These are phyloP conservation scores for Lasiodiplodia hormozganensis DNA, from an alignment of 2,329 filamentous ascomycete genomes.

Conservation along the genomic window DNA sequence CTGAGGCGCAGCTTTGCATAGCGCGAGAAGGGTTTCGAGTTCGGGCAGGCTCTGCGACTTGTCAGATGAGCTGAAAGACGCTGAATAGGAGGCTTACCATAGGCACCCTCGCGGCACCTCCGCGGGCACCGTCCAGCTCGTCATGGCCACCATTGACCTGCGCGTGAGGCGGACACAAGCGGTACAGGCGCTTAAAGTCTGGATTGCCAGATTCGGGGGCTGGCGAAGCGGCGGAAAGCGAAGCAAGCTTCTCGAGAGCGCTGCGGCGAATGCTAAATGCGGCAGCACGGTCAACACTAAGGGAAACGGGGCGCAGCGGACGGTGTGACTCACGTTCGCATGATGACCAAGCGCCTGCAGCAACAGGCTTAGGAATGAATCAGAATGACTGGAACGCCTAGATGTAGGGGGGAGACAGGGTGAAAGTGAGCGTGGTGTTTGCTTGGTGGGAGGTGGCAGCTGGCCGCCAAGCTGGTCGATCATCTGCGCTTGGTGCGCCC, in stretches of 20 bases:
- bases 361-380: conserved; percentile 23
- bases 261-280: conserved; percentile 47
- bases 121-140: conserved; percentile 31
- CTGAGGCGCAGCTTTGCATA: conserved; percentile 87
- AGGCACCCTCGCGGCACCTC: conserved; percentile 39
- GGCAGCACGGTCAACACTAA: conserved; percentile 19
- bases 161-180: conserved; percentile 38
- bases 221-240: conserved; percentile 51
- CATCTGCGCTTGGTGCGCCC: conserved; percentile 23
- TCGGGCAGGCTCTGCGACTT: conserved; percentile 76
- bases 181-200: conserved; percentile 53
- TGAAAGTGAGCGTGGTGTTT: conserved; percentile 7
- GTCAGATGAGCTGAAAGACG: conserved; percentile 17
- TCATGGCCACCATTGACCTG: conserved; percentile 31
- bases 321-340: conserved; percentile 27
- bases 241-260: conserved; percentile 59
- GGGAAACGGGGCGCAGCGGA: conserved; percentile 3
- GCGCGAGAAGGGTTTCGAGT: conserved; percentile 86
- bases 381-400: conserved; percentile 19
- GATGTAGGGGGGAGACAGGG: background rate
- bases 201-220: conserved; percentile 38
- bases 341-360: conserved; percentile 15
- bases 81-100: conserved; percentile 42
- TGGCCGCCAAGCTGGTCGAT: conserved; percentile 22
- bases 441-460: background rate